Conservation (phyloP, 495 filamentous ascomycete genomes). For the Penicillium mononematosum region DNA sequence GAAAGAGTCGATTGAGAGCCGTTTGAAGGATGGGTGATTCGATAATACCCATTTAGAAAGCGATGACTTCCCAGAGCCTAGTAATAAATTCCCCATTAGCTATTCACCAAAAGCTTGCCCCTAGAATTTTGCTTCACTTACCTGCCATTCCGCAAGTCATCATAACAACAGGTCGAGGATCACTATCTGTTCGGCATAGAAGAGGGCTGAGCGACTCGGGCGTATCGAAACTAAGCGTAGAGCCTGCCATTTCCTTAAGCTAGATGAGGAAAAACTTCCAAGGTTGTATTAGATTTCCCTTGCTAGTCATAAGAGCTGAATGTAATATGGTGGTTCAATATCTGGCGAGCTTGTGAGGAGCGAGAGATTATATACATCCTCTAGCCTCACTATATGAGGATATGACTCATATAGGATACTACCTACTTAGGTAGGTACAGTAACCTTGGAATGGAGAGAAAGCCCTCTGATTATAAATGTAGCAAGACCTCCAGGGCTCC, state of each 20-base stretch:
- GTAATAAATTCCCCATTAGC: background rate
- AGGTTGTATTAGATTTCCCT: background rate
- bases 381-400: too few species aligned
- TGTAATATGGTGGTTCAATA: too few species aligned
- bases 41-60: constrained; percentile 48
- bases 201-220: constrained; percentile 11
- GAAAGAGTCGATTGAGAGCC: constrained; percentile 38
- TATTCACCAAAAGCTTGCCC: background rate
- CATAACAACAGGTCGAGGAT: constrained; percentile 18
- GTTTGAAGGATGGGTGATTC: constrained; percentile 63
- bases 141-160: constrained; percentile 24
- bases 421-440: too few species aligned
- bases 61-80: constrained; percentile 21
- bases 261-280: background rate
- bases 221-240: background rate
- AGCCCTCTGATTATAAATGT: too few species aligned
- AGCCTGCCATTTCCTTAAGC: background rate
- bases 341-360: too few species aligned
- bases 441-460: too few species aligned
- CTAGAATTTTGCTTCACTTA: background rate
- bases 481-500: too few species aligned
- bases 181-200: constrained; percentile 9
- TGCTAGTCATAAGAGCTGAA: background rate
- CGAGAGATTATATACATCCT: too few species aligned
- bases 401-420: too few species aligned